A percentile compares a stretch with the other conserved stretches of the same genome.
phyloP scores from a whole-genome alignment of 305 asterid genomes.

The Fraxinus albicans region DNA sequence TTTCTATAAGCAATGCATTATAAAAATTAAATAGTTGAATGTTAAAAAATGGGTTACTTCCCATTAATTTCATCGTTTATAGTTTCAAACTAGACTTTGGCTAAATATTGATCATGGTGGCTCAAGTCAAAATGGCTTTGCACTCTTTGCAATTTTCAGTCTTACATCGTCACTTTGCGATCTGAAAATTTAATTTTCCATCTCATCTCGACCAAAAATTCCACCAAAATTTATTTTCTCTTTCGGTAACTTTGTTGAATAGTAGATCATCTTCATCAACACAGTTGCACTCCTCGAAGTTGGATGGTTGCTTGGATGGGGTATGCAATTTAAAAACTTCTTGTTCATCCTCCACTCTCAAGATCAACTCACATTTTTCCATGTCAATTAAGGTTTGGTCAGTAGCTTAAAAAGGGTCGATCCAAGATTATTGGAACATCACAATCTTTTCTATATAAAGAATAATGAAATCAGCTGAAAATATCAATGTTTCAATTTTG shows the following conservation, averaged over 20 bases:
- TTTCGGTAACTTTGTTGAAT: not conserved
- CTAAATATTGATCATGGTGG: not conserved
- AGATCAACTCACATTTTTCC: not conserved
- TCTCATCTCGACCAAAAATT: not conserved
- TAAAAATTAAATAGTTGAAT: not conserved
- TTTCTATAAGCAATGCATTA: not conserved
- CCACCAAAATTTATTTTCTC: not conserved
- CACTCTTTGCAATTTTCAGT: not conserved
- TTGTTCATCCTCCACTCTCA: not conserved
- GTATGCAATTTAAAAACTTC: not conserved
- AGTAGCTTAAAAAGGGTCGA: too few species aligned
- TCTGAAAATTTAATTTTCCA: too few species aligned
- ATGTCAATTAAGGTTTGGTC: not conserved
- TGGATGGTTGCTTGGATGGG: not conserved
- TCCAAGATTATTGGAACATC: not conserved
- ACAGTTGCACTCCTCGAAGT: not conserved
- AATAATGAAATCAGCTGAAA: too few species aligned
- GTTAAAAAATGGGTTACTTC: not conserved
- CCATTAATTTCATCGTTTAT: too few species aligned
- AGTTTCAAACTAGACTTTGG: too few species aligned
- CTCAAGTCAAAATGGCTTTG: not conserved
- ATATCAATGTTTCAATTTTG: too few species aligned
- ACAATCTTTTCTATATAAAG: too few species aligned
- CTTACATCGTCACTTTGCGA: not conserved
- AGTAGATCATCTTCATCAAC: not conserved